Evolutionary conservation across 108 stramenopile genomes (phyloP), one percentile per base, ranked within the genome.

Genomic region (Nitzschia palea): DNA sequence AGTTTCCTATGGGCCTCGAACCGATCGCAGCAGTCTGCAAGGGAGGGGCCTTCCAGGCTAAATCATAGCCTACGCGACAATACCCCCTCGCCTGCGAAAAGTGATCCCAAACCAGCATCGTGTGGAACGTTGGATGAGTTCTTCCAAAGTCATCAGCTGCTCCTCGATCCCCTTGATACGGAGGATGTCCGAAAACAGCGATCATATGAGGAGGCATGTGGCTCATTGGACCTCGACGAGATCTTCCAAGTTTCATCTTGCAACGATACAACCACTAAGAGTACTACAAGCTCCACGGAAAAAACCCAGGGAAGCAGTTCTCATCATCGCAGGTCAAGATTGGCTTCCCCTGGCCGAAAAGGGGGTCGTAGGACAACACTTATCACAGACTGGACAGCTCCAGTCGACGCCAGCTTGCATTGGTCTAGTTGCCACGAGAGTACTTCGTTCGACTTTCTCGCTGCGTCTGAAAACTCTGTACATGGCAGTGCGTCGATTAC

Each of bases 391-490:
- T 55, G 54, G 54, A 55, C 54, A 30, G 54, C 30, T 17, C 54
- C 54, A 17, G 31, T 55, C 4, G 54, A 55, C 30, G 27, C 54
- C 30, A 55, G 54, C 17, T 3, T 5, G 3, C 54, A 55, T n/a
- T 55, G 54, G 54, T 55, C 54, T 9, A 55, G 54, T 32, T 32
- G 31, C 17, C 54, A 55, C 30, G 54, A 55, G 30, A 23, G 54
- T 4, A 9, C 27, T 31, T 29, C 9, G 4, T 20, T 55, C 4
- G 54, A 55, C 15, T n/a, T 48, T 10, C 9, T 4, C 18, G 18
- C 4, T 20, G n/a, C n/a, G 15, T 20, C 22, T 12, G n/a, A 18
- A 12, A 48, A 18, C n/a, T 48, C 47, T 12, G 15, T 29, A 23
- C 54, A 55, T 27, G 54, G 54, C 25, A 14, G 54, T 32, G 30